Conservation (phyloP, 768 basidiomycete species). For the Austroboletus eburneus region DNA sequence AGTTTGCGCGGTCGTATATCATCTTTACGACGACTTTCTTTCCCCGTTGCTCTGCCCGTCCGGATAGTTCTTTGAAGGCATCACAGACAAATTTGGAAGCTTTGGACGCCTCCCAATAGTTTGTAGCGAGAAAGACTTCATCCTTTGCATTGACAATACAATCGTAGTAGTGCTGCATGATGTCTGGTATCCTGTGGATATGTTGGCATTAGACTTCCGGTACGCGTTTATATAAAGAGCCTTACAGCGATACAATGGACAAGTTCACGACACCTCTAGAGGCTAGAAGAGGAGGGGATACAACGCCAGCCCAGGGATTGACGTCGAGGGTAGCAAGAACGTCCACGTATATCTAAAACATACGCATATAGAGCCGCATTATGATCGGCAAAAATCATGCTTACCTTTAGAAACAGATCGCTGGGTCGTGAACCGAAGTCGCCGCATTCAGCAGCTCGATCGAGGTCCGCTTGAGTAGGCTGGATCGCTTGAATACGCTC, state of each 20-base stretch:
- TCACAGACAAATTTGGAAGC: conserved; percentile 47
- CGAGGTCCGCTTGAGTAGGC: conserved; percentile 39
- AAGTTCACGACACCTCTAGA: conserved; percentile 60
- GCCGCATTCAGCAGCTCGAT: conserved; percentile 45
- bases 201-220: conserved; percentile 11
- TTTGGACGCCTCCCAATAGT: conserved; percentile 53
- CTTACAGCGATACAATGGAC: conserved; percentile 53
- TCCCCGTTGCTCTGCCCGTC: conserved; percentile 39
- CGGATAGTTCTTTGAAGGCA: conserved; percentile 51
- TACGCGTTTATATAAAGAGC: background rate
- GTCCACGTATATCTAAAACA: conserved; percentile 53
- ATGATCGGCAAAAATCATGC: conserved; percentile 10
- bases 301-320: conserved; percentile 52
- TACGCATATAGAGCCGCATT: background rate
- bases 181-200: conserved; percentile 57
- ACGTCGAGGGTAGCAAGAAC: conserved; percentile 54
- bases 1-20: conserved; percentile 65
- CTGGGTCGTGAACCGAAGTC: conserved; percentile 51
- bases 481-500: conserved; percentile 20
- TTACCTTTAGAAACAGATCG: conserved; percentile 58
- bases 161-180: conserved; percentile 65
- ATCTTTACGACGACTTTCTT: conserved; percentile 58
- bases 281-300: conserved; percentile 61
- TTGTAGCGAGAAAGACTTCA: conserved; percentile 67
- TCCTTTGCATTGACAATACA: conserved; percentile 57